phyloP scores from a whole-genome alignment of 306 rosid species.

The Cicer pinnatifidum region DNA sequence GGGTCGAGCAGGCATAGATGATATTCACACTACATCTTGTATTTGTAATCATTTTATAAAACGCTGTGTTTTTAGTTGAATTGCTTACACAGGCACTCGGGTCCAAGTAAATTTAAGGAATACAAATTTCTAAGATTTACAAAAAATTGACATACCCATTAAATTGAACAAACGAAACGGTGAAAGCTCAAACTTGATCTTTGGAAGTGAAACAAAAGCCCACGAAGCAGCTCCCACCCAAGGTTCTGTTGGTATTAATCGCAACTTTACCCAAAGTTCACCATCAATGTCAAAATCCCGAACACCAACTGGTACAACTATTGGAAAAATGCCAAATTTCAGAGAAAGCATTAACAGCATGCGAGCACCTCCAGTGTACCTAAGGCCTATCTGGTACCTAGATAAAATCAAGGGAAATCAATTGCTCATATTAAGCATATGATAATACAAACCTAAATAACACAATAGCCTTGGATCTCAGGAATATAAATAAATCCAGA shows the following conservation, averaged over 20 bases:
- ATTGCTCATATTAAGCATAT: slow-evolving; percentile 25
- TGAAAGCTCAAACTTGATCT: slow-evolving; percentile 91
- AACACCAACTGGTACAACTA: slow-evolving; percentile 86
- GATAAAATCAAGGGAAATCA: slow-evolving; percentile 37
- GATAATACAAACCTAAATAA: slow-evolving; percentile 1
- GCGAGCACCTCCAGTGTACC: slow-evolving; percentile 98
- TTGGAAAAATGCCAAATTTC: slow-evolving; percentile 88
- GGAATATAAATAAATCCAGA: slow-evolving; percentile 30
- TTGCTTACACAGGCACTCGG: slow-evolving; percentile 19
- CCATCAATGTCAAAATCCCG: slow-evolving; percentile 99
- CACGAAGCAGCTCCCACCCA: slow-evolving; percentile 97
- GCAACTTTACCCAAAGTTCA: slow-evolving; percentile 94
- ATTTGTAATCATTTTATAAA: slow-evolving; percentile 19
- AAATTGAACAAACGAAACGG: slow-evolving; percentile 96
- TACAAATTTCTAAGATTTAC: not conserved
- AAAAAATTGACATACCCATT: slow-evolving; percentile 71
- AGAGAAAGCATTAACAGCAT: slow-evolving; percentile 89
- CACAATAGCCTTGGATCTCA: slow-evolving; percentile 26
- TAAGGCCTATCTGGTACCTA: slow-evolving; percentile 98
- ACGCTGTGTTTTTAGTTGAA: slow-evolving; percentile 2
- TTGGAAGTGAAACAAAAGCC: slow-evolving; percentile 99
- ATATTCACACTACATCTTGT: slow-evolving; percentile 13
- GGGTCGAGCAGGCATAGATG: not conserved
- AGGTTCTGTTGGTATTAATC: slow-evolving; percentile 87
- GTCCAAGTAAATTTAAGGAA: slow-evolving; percentile 11